Evolutionary conservation across 2,329 filamentous ascomycete genomes (phyloP), one percentile per base, ranked within the genome.

Genomic region (Ophiostoma triangulosporum): DNA sequence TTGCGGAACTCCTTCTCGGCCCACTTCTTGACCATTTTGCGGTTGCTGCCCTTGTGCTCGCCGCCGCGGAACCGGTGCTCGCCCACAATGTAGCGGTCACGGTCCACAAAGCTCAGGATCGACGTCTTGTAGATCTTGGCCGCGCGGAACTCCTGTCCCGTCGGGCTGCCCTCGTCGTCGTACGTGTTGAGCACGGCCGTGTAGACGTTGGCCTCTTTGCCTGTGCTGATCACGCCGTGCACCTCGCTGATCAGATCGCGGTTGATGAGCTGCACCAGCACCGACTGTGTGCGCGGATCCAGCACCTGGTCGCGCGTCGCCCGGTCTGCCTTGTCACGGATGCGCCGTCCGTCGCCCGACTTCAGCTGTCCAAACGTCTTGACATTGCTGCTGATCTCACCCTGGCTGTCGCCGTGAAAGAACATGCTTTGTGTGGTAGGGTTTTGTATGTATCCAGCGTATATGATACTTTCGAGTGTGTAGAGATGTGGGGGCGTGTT

Each of bases 111-210:
- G 24, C 94, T 89, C 31, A 98, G 73, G 59, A 98, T 98, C 53
- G 87, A 86, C 7, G 93, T 98, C 77, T 98, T 98, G 80, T 98
- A 98, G 50, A 98, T 88, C 71, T 98, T 98, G 74, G 97, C 89
- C 12, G 93, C 93, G 49, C 88, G 81, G 63, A 95, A 88, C 0
- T 82, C 69, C 1, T 78, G 70, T 20, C 75, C 70, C 22, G 46
- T 73, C 73, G 36, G 73, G 29, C 48, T 36, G 73, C 53, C 50
- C 27, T 52, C 55, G 20, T 48, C 56, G 35, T 48, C 1, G 73
- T 27, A 38, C 26, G 70, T 50, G 40, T 80, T 72, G 3, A 81
- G 77, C 11, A 95, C 76, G 17, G 91, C 89, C 58, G 94, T 88
- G 70, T 98, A 98, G 26, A 98, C 93, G 66, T 98, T 98, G 56